phyloP scores from a whole-genome alignment of 1,139 yeast species.

The Williopsis jadinii region DNA sequence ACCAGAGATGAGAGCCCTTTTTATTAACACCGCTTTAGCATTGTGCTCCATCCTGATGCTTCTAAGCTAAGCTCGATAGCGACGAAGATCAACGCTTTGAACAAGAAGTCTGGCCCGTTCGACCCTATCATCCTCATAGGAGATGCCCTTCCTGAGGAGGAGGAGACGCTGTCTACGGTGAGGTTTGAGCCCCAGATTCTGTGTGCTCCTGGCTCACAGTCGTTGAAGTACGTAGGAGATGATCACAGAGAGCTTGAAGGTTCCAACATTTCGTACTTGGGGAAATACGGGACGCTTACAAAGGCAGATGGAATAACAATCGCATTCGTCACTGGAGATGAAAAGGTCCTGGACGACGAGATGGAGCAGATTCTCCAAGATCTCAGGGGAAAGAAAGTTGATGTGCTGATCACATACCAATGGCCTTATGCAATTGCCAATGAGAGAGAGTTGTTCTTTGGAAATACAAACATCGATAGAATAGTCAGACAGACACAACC shows the following conservation, averaged over 20 bases:
- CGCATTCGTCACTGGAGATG: constrained; percentile 36
- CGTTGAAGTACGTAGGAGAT: constrained; percentile 1
- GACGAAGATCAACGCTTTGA: constrained; percentile 40
- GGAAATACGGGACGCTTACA: constrained; percentile 32
- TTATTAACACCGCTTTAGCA: constrained; percentile 7
- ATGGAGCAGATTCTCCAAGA: constrained; percentile 18
- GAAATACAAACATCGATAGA: constrained; percentile 36
- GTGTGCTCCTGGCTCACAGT: constrained; percentile 21
- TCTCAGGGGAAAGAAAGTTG: constrained; percentile 28
- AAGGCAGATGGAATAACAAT: constrained; percentile 40
- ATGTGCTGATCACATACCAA: constrained; percentile 48
- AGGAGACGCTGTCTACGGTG: constrained; percentile 15
- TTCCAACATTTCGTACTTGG: constrained; percentile 24
- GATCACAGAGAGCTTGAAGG: constrained; percentile 2
- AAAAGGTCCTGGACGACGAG: constrained; percentile 17
- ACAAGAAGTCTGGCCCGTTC: constrained; percentile 59
- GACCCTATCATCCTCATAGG: constrained; percentile 50
- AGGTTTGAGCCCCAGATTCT: constrained; percentile 27
- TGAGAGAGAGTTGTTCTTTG: constrained; percentile 25
- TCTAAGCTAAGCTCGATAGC: constrained; percentile 10
- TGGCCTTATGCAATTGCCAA: constrained; percentile 55
- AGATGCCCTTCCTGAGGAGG: constrained; percentile 27
- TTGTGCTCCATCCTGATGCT: constrained; percentile 16
- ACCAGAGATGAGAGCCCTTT: no score
- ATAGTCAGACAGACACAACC: constrained; percentile 43